Evolutionary conservation across 352 stramenopile species (phyloP).

Genomic region (Peronospora destructor): DNA sequence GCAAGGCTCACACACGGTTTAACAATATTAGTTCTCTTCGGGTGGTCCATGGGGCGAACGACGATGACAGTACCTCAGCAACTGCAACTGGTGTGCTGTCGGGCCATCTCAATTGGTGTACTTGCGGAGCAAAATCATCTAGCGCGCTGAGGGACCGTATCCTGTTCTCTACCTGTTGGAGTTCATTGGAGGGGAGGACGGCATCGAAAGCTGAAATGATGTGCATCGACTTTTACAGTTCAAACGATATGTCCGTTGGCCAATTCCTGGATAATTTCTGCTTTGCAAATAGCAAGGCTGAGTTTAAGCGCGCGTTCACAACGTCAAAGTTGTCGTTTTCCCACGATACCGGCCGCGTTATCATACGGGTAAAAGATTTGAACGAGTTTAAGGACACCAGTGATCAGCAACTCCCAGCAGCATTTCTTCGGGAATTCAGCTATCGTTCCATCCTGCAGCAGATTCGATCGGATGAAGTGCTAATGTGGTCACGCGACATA

Average conservation of each 20-base stretch:
- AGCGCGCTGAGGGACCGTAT: constrained; percentile 57
- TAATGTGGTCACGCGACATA: constrained; percentile 61
- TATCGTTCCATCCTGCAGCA: constrained; percentile 51
- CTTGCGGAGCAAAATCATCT: constrained; percentile 56
- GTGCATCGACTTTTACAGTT: constrained; percentile 84
- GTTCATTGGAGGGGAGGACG: constrained; percentile 59
- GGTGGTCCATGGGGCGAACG: constrained; percentile 24
- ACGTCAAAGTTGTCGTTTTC: constrained; percentile 80
- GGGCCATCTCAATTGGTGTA: constrained; percentile 38
- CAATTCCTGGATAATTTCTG: constrained; percentile 80
- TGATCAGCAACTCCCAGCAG: constrained; percentile 41
- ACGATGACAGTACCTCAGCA: constrained; percentile 12
- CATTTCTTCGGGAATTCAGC: constrained; percentile 55
- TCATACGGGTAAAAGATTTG: constrained; percentile 63
- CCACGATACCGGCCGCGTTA: constrained; percentile 69
- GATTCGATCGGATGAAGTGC: constrained; percentile 51
- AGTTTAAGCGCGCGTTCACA: constrained; percentile 75
- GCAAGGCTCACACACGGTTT: constrained; percentile 73
- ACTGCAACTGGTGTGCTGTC: constrained; percentile 29
- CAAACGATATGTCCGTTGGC: constrained; percentile 75
- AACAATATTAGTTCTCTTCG: constrained; percentile 82
- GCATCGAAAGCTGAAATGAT: constrained; percentile 84
- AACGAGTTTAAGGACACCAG: constrained; percentile 61
- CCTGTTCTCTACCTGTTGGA: constrained; percentile 84
- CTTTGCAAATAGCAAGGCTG: constrained; percentile 54